These are phyloP conservation scores for Yamadazyma atmosphaerica DNA, from an alignment of 1,139 yeast genomes.

Conservation along the genomic window DNA sequence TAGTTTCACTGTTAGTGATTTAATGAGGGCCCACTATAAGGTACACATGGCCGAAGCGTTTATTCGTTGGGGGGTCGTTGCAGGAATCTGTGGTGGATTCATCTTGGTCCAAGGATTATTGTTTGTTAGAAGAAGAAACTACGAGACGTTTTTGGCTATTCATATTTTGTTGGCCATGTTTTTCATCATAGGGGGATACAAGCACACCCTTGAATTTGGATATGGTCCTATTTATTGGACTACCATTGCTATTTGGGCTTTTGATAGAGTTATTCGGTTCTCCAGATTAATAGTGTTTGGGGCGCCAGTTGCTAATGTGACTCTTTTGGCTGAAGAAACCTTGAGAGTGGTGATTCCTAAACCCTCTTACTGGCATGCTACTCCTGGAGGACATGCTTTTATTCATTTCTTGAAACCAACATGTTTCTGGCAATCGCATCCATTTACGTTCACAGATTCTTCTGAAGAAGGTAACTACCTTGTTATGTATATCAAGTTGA, in stretches of 20 bases:
- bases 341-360: constrained; percentile 38
- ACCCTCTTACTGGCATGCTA: constrained; percentile 36
- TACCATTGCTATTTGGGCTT: constrained; percentile 39
- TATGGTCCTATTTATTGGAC: constrained; percentile 38
- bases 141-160: constrained; percentile 37
- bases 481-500: constrained; percentile 29
- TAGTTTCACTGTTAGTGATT: constrained; percentile 20
- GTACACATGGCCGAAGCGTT: constrained; percentile 30
- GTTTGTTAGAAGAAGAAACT: constrained; percentile 36
- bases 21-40: constrained; percentile 16
- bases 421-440: constrained; percentile 43
- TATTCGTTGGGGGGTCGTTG: constrained; percentile 51
- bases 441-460: constrained; percentile 31
- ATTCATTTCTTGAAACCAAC: constrained; percentile 44
- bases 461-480: constrained; percentile 23
- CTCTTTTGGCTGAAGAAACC: constrained; percentile 38
- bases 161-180: constrained; percentile 40
- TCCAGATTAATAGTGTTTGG: constrained; percentile 33
- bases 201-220: constrained; percentile 36
- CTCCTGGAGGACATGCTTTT: constrained; percentile 52
- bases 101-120: constrained; percentile 36
- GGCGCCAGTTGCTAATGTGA: constrained; percentile 32
- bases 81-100: constrained; percentile 33
- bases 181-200: constrained; percentile 38
- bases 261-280: constrained; percentile 38